A percentile compares a stretch with the other conserved stretches of the same genome.
Conservation (phyloP, 2,329 filamentous ascomycete species). For the Penicillium sp. region DNA sequence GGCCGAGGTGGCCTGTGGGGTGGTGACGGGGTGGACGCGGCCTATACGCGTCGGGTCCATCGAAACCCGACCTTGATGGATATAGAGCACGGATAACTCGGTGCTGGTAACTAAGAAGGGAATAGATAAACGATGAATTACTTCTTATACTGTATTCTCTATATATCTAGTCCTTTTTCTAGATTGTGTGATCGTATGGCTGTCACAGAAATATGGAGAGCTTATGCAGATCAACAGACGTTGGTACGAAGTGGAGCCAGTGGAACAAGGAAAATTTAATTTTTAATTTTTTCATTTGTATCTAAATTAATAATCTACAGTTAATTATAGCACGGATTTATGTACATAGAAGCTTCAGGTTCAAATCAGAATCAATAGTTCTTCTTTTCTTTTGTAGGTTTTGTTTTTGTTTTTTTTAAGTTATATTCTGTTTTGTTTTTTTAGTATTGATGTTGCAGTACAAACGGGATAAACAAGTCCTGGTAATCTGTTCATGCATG, state of each 20-base stretch:
- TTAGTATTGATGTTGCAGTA: background rate
- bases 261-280: background rate
- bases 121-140: background rate
- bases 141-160: no score
- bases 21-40: constrained; percentile 5
- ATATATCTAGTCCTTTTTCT: no score
- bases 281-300: background rate
- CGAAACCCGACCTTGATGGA: background rate
- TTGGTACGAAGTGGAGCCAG: background rate
- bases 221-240: background rate
- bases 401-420: background rate
- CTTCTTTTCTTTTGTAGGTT: background rate
- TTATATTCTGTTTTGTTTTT: no score
- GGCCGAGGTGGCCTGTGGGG: background rate
- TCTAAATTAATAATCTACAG: background rate
- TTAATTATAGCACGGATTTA: constrained; percentile 10
- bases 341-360: background rate
- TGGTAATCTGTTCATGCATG: background rate
- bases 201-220: background rate
- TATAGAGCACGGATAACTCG: background rate
- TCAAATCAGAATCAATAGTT: background rate
- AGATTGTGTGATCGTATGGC: background rate
- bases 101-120: background rate
- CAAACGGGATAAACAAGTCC: background rate
- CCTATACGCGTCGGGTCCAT: constrained; percentile 8